phyloP scores from a whole-genome alignment of 352 stramenopile genomes.

The Phytophthora chlamydospora region DNA sequence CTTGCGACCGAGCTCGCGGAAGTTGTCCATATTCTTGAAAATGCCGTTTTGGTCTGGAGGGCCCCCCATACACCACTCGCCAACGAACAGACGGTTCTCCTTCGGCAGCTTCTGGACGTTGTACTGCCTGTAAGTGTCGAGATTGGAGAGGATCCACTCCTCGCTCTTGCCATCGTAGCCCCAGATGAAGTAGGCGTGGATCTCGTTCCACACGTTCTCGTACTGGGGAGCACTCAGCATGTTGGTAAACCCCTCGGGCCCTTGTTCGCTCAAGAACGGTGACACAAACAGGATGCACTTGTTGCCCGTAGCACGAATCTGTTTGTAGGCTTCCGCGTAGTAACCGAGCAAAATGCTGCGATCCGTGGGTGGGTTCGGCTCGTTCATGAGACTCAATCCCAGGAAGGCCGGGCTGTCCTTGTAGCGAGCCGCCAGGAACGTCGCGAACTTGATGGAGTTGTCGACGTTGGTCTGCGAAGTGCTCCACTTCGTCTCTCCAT shows the following conservation, averaged over 20 bases:
- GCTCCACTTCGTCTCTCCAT: constrained; percentile 30
- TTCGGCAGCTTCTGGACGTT: constrained; percentile 9
- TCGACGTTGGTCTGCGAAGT: constrained; percentile 27
- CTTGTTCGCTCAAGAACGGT: constrained; percentile 46
- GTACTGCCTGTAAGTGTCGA: constrained; percentile 27
- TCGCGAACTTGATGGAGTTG: constrained; percentile 43
- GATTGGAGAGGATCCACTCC: constrained; percentile 14
- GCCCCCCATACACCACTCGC: constrained; percentile 54
- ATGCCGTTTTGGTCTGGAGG: constrained; percentile 26
- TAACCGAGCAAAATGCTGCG: constrained; percentile 31
- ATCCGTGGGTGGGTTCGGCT: constrained; percentile 34
- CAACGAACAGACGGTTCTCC: constrained; percentile 38
- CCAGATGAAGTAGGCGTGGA: constrained; percentile 60
- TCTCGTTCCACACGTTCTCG: constrained; percentile 65
- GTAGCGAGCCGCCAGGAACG: constrained; percentile 51
- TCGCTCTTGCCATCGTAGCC: constrained; percentile 37
- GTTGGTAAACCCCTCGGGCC: constrained; percentile 4
- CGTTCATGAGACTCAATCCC: constrained; percentile 61
- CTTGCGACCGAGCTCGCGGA: constrained; percentile 30
- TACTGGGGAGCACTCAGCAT: constrained; percentile 39
- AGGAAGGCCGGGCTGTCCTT: constrained; percentile 50
- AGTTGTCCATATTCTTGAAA: constrained; percentile 29
- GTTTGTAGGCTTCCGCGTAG: constrained; percentile 42
- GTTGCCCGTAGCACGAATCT: constrained; percentile 40
- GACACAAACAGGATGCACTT: constrained; percentile 48